Conservation (phyloP, 345 rosid genomes). For the Gossypium anomalum region DNA sequence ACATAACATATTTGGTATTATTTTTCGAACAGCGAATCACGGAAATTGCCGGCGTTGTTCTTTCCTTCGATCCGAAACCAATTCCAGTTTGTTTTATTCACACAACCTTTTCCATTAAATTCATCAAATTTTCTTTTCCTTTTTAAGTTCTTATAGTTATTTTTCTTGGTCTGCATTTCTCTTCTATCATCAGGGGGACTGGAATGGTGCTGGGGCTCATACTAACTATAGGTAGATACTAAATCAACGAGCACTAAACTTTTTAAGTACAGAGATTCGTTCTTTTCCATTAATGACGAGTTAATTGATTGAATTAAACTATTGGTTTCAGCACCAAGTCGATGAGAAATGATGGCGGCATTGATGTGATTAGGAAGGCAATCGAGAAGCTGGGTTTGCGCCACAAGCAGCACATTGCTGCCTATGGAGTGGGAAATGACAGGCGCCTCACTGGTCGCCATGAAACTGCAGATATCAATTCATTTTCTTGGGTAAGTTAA, state of each 20-base stretch:
- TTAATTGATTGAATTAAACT: not conserved
- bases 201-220: constrained; percentile 97
- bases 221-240: constrained; percentile 60
- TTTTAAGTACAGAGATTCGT: not conserved
- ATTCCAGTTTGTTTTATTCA: constrained; percentile 37
- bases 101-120: not conserved
- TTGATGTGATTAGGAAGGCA: constrained; percentile 55
- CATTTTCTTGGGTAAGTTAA: constrained; percentile 58
- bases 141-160: not conserved
- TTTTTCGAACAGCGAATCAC: constrained; percentile 59
- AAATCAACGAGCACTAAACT: not conserved
- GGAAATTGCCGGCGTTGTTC: constrained; percentile 64
- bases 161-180: not conserved
- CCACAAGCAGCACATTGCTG: constrained; percentile 74
- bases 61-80: constrained; percentile 82
- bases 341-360: constrained; percentile 73
- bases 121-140: not conserved
- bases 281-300: not conserved
- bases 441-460: constrained; percentile 73
- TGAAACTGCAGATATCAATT: constrained; percentile 77
- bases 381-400: constrained; percentile 65
- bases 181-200: constrained; percentile 47
- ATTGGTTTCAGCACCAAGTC: constrained; percentile 52
- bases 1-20: not conserved
- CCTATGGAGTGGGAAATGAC: constrained; percentile 80